Evolutionary conservation across 2,329 filamentous ascomycete species (phyloP).

Genomic region (Dryadomyces quercivorus): DNA sequence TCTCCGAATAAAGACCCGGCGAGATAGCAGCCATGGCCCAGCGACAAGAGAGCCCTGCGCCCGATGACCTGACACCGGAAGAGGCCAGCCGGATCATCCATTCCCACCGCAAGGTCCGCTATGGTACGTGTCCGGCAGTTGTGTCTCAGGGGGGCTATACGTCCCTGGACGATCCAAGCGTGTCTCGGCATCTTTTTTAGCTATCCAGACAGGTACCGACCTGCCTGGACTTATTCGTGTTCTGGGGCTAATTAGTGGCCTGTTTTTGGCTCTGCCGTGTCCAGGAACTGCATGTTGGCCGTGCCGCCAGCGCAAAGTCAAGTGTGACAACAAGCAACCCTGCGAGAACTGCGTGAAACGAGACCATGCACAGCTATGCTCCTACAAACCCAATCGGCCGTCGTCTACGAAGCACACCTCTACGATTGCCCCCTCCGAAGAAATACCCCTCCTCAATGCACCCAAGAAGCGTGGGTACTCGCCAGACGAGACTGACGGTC

Average conservation of each 20-base stretch:
- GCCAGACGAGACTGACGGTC: conserved; percentile 25
- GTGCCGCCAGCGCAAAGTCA: conserved; percentile 55
- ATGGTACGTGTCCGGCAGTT: conserved; percentile 34
- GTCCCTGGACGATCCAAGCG: not conserved
- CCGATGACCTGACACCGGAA: conserved; percentile 49
- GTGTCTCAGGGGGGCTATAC: not conserved
- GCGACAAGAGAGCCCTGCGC: conserved; percentile 29
- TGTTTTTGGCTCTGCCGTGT: not conserved
- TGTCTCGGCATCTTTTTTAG: too few species aligned
- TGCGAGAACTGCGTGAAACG: conserved; percentile 58
- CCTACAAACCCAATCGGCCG: conserved; percentile 50
- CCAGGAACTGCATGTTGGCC: conserved; percentile 54
- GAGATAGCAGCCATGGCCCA: conserved; percentile 27
- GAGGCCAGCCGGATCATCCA: conserved; percentile 58
- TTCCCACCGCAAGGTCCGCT: conserved; percentile 56
- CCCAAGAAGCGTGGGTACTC: conserved; percentile 31
- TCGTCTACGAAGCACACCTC: conserved; percentile 23
- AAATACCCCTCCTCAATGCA: conserved; percentile 10
- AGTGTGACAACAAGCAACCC: conserved; percentile 57
- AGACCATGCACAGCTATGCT: conserved; percentile 52
- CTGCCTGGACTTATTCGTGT: too few species aligned
- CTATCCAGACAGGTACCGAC: too few species aligned
- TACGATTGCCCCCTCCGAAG: conserved; percentile 14
- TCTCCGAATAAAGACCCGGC: conserved; percentile 3
- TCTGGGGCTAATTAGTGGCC: not conserved